These are phyloP conservation scores for Fusarium succisae DNA, from an alignment of 2,329 filamentous ascomycete genomes.

Conservation along the genomic window DNA sequence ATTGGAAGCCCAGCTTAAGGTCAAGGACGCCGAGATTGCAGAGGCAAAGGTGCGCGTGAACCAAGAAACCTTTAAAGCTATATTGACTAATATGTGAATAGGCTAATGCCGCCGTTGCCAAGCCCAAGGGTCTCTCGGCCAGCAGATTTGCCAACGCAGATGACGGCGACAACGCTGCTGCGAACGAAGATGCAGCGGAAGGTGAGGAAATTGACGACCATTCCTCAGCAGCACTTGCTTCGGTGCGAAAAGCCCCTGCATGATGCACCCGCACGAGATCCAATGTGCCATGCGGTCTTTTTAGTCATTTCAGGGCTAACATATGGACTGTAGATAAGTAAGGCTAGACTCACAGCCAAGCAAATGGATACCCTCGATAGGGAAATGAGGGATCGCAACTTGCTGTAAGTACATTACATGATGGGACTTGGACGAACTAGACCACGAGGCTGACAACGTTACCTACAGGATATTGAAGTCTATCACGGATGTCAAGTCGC, in stretches of 20 bases:
- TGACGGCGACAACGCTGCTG: slow-evolving; percentile 48
- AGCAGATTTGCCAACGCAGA: slow-evolving; percentile 62
- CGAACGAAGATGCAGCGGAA: slow-evolving; percentile 56
- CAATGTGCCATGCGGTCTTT: slow-evolving; percentile 27
- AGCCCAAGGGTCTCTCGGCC: slow-evolving; percentile 62
- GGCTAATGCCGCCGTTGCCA: slow-evolving; percentile 56
- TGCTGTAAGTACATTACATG: slow-evolving; percentile 54
- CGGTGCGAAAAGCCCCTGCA: slow-evolving; percentile 68
- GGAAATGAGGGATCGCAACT: slow-evolving; percentile 65
- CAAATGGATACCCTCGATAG: slow-evolving; percentile 64
- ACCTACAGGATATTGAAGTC: slow-evolving; percentile 38
- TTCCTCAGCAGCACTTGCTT: slow-evolving; percentile 72
- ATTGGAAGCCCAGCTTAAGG: slow-evolving; percentile 65
- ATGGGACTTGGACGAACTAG: slow-evolving; percentile 8
- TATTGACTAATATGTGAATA: slow-evolving; percentile 36
- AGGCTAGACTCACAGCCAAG: slow-evolving; percentile 56
- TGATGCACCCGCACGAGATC: slow-evolving; percentile 48
- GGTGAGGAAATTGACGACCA: slow-evolving; percentile 70
- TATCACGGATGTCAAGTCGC: slow-evolving; percentile 40
- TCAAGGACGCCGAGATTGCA: slow-evolving; percentile 71
- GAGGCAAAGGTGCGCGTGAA: slow-evolving; percentile 63
- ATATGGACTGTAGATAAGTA: slow-evolving; percentile 51
- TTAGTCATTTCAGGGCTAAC: slow-evolving; percentile 31
- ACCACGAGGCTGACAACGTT: slow-evolving; percentile 6
- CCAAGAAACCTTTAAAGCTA: not conserved